These are phyloP conservation scores for Plectosphaerella cucumerina DNA, from an alignment of 2,329 filamentous ascomycete genomes.

Conservation along the genomic window DNA sequence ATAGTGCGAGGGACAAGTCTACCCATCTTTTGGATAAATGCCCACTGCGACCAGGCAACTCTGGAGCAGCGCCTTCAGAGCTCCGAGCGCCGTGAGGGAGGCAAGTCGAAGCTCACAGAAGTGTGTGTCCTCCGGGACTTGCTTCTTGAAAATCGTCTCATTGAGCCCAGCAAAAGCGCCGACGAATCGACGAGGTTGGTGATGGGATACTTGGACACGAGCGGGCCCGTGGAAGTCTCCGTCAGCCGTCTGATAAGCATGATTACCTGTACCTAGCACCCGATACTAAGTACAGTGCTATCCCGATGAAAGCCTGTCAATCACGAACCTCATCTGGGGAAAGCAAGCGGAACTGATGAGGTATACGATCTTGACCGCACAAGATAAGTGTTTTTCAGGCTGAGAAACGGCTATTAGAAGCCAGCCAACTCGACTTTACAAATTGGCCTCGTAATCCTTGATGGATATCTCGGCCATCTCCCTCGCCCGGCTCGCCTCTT, in stretches of 20 bases:
- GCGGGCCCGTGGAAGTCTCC: constrained; percentile 5
- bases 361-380: no score
- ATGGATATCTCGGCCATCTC: background rate
- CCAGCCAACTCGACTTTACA: no score
- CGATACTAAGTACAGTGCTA: no score
- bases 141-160: background rate
- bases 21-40: constrained; percentile 12
- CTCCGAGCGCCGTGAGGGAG: constrained; percentile 1
- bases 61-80: constrained; percentile 6
- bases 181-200: constrained; percentile 1
- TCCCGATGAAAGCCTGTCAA: no score
- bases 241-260: background rate
- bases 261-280: background rate
- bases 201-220: constrained; percentile 6
- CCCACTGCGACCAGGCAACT: constrained; percentile 1
- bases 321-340: no score
- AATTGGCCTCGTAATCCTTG: no score
- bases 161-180: background rate
- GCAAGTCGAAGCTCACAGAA: constrained; percentile 10
- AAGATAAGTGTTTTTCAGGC: no score
- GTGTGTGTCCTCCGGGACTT: background rate
- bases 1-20: constrained; percentile 1
- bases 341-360: no score
- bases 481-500: background rate
- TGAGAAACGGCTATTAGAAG: no score